Conservation (phyloP, 23 red algal species). For the Gracilaria vermiculophylla region DNA sequence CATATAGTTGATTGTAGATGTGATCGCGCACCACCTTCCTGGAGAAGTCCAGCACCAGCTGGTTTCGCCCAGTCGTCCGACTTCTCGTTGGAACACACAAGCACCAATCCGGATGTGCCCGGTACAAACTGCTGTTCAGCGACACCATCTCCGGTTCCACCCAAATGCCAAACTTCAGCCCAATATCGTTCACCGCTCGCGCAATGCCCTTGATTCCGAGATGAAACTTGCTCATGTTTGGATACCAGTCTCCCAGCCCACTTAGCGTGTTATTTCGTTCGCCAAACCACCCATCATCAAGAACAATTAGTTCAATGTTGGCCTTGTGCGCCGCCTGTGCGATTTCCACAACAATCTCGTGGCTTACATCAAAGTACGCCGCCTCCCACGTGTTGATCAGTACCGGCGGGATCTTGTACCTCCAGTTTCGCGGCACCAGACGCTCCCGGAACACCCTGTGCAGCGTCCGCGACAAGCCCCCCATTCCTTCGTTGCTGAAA, state of each 20-base stretch:
- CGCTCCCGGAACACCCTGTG: constrained; percentile 87
- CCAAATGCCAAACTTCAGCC: constrained; percentile 95
- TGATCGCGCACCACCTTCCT: constrained; percentile 83
- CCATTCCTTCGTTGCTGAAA: constrained; percentile 79
- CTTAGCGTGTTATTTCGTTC: constrained; percentile 78
- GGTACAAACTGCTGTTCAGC: constrained; percentile 82
- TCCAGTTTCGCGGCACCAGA: constrained; percentile 82
- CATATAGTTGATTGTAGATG: constrained; percentile 69
- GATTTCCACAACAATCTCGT: constrained; percentile 87
- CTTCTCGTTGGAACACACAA: constrained; percentile 81
- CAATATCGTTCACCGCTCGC: constrained; percentile 66
- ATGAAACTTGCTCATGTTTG: constrained; percentile 86
- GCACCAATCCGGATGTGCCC: constrained; percentile 87
- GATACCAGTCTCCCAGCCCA: constrained; percentile 93
- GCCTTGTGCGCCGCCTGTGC: constrained; percentile 63
- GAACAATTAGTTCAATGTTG: constrained; percentile 91
- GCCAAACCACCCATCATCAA: constrained; percentile 99
- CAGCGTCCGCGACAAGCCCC: constrained; percentile 59
- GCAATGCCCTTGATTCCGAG: constrained; percentile 80
- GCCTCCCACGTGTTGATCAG: constrained; percentile 98
- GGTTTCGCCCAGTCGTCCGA: constrained; percentile 90
- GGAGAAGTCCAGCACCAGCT: constrained; percentile 94
- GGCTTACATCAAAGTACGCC: constrained; percentile 89
- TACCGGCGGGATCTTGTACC: constrained; percentile 78
- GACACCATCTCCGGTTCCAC: constrained; percentile 99